These are phyloP conservation scores for Ophiognomonia clavigignenti-juglandacearum DNA, from an alignment of 2,329 filamentous ascomycete genomes.

Conservation along the genomic window DNA sequence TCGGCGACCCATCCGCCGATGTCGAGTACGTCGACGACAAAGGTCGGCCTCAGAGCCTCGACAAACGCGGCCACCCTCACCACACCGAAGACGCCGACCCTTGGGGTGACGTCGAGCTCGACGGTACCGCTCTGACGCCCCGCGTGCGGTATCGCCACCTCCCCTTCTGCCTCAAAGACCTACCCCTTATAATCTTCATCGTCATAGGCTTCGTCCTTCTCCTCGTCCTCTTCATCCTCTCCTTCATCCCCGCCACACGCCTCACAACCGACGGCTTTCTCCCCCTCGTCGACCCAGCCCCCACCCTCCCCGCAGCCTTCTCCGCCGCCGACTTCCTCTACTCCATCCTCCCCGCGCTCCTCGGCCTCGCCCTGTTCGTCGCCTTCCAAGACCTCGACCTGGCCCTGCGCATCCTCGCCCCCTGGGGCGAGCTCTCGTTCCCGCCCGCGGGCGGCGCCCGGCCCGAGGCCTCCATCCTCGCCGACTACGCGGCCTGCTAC, in stretches of 20 bases:
- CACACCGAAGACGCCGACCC: constrained; percentile 15
- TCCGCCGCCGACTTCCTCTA: constrained; percentile 87
- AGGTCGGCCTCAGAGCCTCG: constrained; percentile 1
- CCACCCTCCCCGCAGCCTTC: constrained; percentile 62
- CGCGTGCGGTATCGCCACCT: constrained; percentile 61
- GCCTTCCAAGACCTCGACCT: constrained; percentile 63
- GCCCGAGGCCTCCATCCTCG: constrained; percentile 60
- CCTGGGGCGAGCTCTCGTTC: constrained; percentile 58
- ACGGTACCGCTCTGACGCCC: constrained; percentile 43
- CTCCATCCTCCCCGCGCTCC: constrained; percentile 64
- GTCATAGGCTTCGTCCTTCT: constrained; percentile 57
- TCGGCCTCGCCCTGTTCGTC: constrained; percentile 65
- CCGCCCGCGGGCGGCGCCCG: constrained; percentile 49
- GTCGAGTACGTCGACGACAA: constrained; percentile 6
- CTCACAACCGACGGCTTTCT: constrained; percentile 63
- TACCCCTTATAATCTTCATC: constrained; percentile 61
- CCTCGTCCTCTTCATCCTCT: constrained; percentile 68
- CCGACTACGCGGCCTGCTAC: constrained; percentile 65
- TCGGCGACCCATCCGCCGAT: constrained; percentile 9
- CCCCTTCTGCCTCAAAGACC: constrained; percentile 70
- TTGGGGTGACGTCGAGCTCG: constrained; percentile 23
- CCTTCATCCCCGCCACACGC: constrained; percentile 66
- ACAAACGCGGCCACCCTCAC: constrained; percentile 13
- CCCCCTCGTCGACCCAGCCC: constrained; percentile 59
- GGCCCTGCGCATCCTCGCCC: constrained; percentile 60